Evolutionary conservation across 768 basidiomycete species (phyloP).

Genomic region (Cystoderma amianthinum): DNA sequence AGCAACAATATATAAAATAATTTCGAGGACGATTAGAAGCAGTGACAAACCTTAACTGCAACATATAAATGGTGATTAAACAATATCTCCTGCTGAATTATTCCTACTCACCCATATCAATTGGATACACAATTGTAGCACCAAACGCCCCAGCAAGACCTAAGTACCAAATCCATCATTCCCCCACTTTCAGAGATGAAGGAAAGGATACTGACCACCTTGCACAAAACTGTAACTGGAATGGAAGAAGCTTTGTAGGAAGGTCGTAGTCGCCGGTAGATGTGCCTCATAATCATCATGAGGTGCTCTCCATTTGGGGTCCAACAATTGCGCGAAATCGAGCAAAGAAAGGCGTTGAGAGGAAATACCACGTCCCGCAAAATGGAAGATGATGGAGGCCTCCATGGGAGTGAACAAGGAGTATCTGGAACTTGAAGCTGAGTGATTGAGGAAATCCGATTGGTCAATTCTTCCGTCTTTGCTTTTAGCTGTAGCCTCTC

Average conservation of each 20-base stretch:
- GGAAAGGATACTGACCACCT: slow-evolving; percentile 48
- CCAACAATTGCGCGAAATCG: slow-evolving; percentile 90
- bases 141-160: slow-evolving; percentile 91
- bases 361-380: slow-evolving; percentile 76
- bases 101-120: slow-evolving; percentile 85
- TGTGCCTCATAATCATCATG: slow-evolving; percentile 40
- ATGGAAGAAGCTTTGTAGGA: slow-evolving; percentile 51
- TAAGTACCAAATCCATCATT: slow-evolving; percentile 17
- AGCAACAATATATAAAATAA: too few species aligned
- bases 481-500: slow-evolving; percentile 82
- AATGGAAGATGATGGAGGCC: slow-evolving; percentile 97
- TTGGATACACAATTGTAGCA: slow-evolving; percentile 97
- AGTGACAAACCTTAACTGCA: slow-evolving; percentile 66
- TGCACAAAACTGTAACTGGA: slow-evolving; percentile 84
- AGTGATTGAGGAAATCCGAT: slow-evolving; percentile 90
- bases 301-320: slow-evolving; percentile 82
- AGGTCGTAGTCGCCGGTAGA: slow-evolving; percentile 23
- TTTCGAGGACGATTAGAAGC: too few species aligned
- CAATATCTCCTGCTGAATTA: background rate
- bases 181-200: too few species aligned
- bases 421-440: slow-evolving; percentile 83
- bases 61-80: slow-evolving; percentile 6
- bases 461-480: slow-evolving; percentile 96
- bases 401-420: slow-evolving; percentile 98
- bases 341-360: slow-evolving; percentile 70